phyloP scores from a whole-genome alignment of 1,139 yeast genomes.

The Scheffersomyces titani region DNA sequence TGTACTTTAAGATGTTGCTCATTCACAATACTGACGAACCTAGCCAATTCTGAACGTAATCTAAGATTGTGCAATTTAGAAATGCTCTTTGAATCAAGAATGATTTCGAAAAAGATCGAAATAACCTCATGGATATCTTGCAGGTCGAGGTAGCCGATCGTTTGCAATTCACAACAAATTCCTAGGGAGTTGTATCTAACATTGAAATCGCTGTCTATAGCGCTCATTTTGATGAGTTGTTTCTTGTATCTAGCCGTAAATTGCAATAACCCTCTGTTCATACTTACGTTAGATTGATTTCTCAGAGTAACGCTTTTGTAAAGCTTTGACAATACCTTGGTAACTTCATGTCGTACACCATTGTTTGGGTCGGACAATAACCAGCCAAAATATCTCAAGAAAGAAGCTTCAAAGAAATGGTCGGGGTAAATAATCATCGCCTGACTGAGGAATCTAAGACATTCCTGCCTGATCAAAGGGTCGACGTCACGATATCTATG shows the following conservation, averaged over 20 bases:
- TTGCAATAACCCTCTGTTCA: constrained; percentile 55
- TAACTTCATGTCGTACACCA: constrained; percentile 64
- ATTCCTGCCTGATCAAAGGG: constrained; percentile 66
- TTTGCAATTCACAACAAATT: constrained; percentile 56
- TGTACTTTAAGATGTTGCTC: constrained; percentile 14
- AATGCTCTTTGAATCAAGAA: constrained; percentile 20
- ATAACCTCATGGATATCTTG: constrained; percentile 46
- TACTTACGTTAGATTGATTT: constrained; percentile 11
- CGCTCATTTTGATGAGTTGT: constrained; percentile 62
- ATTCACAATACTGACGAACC: constrained; percentile 27
- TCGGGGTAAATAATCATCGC: constrained; percentile 78
- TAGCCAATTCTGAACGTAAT: constrained; percentile 33
- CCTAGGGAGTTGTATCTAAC: constrained; percentile 56
- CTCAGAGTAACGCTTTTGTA: constrained; percentile 32
- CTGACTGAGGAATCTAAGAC: constrained; percentile 58
- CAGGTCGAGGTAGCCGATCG: constrained; percentile 64
- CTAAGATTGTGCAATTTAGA: constrained; percentile 25
- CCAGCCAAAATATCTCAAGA: constrained; percentile 82
- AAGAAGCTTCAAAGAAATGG: constrained; percentile 65
- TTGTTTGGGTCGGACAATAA: constrained; percentile 69
- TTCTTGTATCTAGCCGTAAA: constrained; percentile 71
- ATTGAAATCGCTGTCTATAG: constrained; percentile 33
- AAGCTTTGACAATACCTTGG: constrained; percentile 55
- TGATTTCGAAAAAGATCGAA: constrained; percentile 43
- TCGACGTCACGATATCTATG: constrained; percentile 85